Conservation (phyloP, 257 asterid genomes). For the Przewalskia tangutica region DNA sequence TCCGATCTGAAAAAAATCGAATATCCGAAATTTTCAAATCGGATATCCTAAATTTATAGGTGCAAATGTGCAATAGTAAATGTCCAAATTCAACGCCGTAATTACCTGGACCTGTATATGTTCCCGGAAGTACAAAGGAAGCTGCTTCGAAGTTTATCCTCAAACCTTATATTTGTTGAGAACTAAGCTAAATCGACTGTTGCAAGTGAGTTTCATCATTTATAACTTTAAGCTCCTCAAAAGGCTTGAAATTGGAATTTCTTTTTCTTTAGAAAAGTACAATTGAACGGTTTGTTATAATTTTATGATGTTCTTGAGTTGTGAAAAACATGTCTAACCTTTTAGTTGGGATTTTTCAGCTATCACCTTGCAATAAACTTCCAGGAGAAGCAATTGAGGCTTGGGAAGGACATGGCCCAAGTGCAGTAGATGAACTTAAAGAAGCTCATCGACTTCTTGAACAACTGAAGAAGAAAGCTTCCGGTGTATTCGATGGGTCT, state of each 20-base stretch:
- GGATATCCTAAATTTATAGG: no score
- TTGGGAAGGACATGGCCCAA: slow-evolving; percentile 71
- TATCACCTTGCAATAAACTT: slow-evolving; percentile 62
- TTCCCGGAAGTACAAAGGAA: no score
- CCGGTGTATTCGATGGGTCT: slow-evolving; percentile 25
- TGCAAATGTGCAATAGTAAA: no score
- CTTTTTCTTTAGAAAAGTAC: background rate
- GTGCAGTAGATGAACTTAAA: slow-evolving; percentile 56
- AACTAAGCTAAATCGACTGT: background rate
- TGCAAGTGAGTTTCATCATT: background rate
- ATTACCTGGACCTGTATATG: background rate
- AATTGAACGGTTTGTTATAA: background rate
- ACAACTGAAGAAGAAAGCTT: slow-evolving; percentile 50
- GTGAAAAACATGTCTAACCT: background rate
- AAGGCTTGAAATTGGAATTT: no score
- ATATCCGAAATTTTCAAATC: no score
- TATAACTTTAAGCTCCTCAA: no score
- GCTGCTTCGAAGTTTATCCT: no score
- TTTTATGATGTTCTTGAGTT: background rate
- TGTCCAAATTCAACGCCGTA: background rate
- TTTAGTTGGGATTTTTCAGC: slow-evolving; percentile 34
- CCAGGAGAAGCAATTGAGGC: slow-evolving; percentile 80
- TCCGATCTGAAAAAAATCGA: no score
- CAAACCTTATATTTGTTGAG: background rate
- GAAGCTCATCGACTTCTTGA: slow-evolving; percentile 61